phyloP scores from a whole-genome alignment of 2,329 filamentous ascomycete genomes.

The Berkeleyomyces basicola region DNA sequence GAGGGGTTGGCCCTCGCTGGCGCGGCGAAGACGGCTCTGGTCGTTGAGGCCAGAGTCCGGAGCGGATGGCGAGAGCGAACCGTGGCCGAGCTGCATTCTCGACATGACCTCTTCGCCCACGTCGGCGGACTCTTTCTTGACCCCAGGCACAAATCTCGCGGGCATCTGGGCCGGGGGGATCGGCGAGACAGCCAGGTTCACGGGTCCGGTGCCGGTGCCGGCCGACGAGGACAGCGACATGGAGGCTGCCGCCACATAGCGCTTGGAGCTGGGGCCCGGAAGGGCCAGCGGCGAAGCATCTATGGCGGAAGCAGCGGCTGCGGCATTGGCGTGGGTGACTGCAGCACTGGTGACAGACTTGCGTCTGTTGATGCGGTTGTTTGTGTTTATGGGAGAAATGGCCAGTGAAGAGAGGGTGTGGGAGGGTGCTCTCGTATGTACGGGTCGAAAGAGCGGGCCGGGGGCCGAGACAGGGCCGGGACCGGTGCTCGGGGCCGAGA shows the following conservation, averaged over 20 bases:
- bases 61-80: slow-evolving; percentile 13
- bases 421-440: slow-evolving; percentile 61
- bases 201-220: not conserved
- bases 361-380: slow-evolving; percentile 74
- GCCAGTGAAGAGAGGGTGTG: slow-evolving; percentile 53
- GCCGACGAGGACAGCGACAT: slow-evolving; percentile 2
- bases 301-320: slow-evolving; percentile 32
- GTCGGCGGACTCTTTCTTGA: slow-evolving; percentile 33
- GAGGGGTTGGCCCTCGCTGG: slow-evolving; percentile 76
- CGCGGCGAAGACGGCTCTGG: slow-evolving; percentile 38
- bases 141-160: slow-evolving; percentile 33
- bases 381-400: slow-evolving; percentile 54
- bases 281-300: slow-evolving; percentile 24
- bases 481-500: not conserved
- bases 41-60: slow-evolving; percentile 23
- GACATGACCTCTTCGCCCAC: slow-evolving; percentile 47
- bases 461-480: slow-evolving; percentile 20
- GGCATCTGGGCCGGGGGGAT: slow-evolving; percentile 55
- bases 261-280: slow-evolving; percentile 14
- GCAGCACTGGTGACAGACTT: slow-evolving; percentile 66
- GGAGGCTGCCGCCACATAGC: not conserved
- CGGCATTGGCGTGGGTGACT: slow-evolving; percentile 17
- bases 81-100: slow-evolving; percentile 40
- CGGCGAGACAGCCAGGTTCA: not conserved
- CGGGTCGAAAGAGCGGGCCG: slow-evolving; percentile 42